These are phyloP conservation scores for Farysia itapuensis DNA, from an alignment of 1,284 basidiomycete genomes.

Conservation along the genomic window DNA sequence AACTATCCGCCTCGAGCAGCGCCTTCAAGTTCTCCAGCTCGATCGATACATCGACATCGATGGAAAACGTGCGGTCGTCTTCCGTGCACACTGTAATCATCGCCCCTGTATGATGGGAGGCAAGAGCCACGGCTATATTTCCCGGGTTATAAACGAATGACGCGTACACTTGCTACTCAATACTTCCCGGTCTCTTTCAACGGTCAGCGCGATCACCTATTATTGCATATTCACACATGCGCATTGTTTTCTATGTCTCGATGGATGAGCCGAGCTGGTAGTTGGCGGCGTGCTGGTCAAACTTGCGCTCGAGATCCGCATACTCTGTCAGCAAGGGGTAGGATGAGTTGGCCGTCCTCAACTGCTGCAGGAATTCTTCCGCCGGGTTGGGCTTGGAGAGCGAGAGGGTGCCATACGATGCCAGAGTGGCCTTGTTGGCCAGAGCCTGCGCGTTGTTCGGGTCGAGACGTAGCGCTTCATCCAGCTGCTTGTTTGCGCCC, in stretches of 20 bases:
- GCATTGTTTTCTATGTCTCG: constrained; percentile 4
- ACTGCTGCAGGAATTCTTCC: constrained; percentile 4
- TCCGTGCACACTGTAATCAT: constrained; percentile 56
- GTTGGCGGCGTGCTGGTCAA: constrained; percentile 11
- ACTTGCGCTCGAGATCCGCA: constrained; percentile 5
- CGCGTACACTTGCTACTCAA: background rate
- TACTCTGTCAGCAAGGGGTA: constrained; percentile 24
- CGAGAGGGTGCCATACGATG: constrained; percentile 2
- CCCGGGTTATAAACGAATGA: no score
- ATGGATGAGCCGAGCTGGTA: constrained; percentile 11
- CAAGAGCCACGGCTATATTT: no score
- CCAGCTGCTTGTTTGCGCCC: constrained; percentile 30
- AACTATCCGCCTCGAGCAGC: constrained; percentile 46
- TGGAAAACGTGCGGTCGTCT: constrained; percentile 42
- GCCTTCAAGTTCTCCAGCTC: constrained; percentile 54
- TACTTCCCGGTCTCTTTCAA: background rate
- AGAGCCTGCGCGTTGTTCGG: constrained; percentile 19
- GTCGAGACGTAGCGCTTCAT: constrained; percentile 36
- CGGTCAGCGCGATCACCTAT: background rate
- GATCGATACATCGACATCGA: constrained; percentile 50
- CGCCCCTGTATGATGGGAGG: no score
- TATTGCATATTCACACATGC: background rate
- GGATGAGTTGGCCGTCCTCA: constrained; percentile 8
- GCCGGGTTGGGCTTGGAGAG: background rate
- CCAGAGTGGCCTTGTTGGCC: constrained; percentile 36